Evolutionary conservation across 73 alveolate species (phyloP), one percentile per base, ranked within the genome.

Genomic region (Paramecium tetraurelia): DNA sequence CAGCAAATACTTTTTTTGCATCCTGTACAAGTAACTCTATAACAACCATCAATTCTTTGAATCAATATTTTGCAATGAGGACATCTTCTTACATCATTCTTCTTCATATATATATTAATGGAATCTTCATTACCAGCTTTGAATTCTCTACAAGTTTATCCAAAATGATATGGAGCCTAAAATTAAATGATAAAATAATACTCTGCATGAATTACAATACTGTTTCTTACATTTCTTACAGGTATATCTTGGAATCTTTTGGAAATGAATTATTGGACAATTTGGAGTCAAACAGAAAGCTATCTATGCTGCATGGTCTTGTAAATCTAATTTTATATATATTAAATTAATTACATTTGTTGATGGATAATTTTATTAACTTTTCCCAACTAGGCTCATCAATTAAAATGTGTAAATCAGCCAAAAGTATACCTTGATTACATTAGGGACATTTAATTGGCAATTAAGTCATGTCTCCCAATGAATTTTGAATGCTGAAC

Each of bases 11-110:
- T 77, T 18, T 89, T 44, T 22, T 70, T 70, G 22, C 94, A 89
- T 21, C 94, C 84, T 16, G 89, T 89, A 36, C 94, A 89, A 12
- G 86, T 83, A 21, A 89, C 94, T 71, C 94, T 89, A 24, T 89
- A 89, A 31, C 94, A 89, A 3, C 94, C 94, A 44, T 89, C 94
- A 63, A 89, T 89, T 70, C 94, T 77, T 70, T 70, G 24, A 21
- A 89, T 89, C 27, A 70, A 71, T 11, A 68, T 68, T 33, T 83
- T 83, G n/a, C 94, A 89, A 71, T 50, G 58, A 21, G 94, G 89
- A 22, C 94, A 89, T 71, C 84, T 89, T 46, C 94, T 77, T 35
- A 83, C 92, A 70, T 83, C 94, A 50, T 89, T 58, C 87, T 89
- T 89, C 14, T 70, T 89, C 90, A 89, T 80, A 35, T 80, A 89